Evolutionary conservation across 2,329 filamentous ascomycete species (phyloP), one percentile per base, ranked within the genome.

Genomic region (Hymenoscyphus fraxineus): DNA sequence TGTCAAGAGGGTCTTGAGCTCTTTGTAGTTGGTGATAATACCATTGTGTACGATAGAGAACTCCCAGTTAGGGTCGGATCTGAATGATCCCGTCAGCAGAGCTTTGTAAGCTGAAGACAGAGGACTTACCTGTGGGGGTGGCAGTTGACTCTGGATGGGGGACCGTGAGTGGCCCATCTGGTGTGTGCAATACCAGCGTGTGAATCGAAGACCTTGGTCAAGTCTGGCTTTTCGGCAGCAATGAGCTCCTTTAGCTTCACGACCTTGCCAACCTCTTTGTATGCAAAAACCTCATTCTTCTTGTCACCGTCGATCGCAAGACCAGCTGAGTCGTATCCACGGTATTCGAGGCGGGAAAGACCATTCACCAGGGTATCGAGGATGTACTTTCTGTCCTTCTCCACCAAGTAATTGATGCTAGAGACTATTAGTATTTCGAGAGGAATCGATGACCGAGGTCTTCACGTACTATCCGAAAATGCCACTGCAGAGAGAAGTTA

Each of bases 1-100:
- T 81, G 90, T 86, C 72, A 99, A 86, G 69, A 99, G 88, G 68
- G 90, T 92, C 88, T 94, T 97, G 75, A 99, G 83, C 82, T 99
- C 95, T 86, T 99, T 99, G 88, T 99, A 99, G 87, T 99, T 99
- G 83, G 95, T 99, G 81, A 99, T 99, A 85, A 99, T 99, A 77
- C 95, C 95, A 81, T 99, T 99, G 89, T 99, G 95, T 67, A 98
- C 95, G 74, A 99, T 89, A 71, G 92, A 86, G 80, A 99, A 99
- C 81, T 99, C 91, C 93, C 94, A 99, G 75, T 82, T 91, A 73
- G 90, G 87, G 79, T 99, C 95, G 71, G 94, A 98, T 80, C 93
- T 96, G 70, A 19, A 66, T 61, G 58, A 16, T 44, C 15, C 35
- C 27, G 67, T 69, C 39, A 75, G 73, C 58, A 56, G 59, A 39